Percentiles rank a stretch among this genome's conserved stretches.
phyloP scores from a whole-genome alignment of 768 basidiomycete genomes.

The Tricholoma sp. region DNA sequence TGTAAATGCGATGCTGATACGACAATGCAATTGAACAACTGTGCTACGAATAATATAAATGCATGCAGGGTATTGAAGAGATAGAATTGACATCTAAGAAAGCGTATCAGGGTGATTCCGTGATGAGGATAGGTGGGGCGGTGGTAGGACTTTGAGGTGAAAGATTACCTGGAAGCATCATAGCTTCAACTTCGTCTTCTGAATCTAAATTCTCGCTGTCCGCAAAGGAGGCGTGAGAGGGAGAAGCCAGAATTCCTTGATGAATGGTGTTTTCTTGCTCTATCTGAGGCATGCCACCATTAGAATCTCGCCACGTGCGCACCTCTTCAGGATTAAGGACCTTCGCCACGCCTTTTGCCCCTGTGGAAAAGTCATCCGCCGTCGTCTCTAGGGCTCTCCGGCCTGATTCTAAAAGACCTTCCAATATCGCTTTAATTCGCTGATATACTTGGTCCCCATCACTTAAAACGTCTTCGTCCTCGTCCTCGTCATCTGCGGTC shows the following conservation, averaged over 20 bases:
- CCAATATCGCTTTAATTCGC: conserved; percentile 61
- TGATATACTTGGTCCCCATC: conserved; percentile 54
- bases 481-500: conserved; percentile 42
- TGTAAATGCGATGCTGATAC: conserved; percentile 5
- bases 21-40: conserved; percentile 2
- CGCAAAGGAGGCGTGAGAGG: conserved; percentile 14
- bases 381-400: conserved; percentile 57
- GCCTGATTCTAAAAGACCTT: conserved; percentile 54
- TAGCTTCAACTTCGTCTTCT: conserved; percentile 39
- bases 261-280: conserved; percentile 26
- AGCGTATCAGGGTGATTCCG: conserved; percentile 23
- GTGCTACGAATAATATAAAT: conserved; percentile 10
- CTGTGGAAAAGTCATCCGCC: conserved; percentile 44
- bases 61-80: conserved; percentile 2
- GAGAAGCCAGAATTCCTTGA: conserved; percentile 21
- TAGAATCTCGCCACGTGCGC: conserved; percentile 48
- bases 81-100: conserved; percentile 6
- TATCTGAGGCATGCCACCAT: conserved; percentile 13
- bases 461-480: conserved; percentile 30
- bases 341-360: conserved; percentile 46
- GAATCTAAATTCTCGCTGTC: conserved; percentile 20
- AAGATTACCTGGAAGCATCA: conserved; percentile 25
- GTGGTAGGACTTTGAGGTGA: conserved; percentile 25
- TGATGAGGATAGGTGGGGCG: conserved; percentile 34
- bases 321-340: conserved; percentile 74